Evolutionary conservation across 768 basidiomycete genomes (phyloP).

Genomic region (Russula vinacea): DNA sequence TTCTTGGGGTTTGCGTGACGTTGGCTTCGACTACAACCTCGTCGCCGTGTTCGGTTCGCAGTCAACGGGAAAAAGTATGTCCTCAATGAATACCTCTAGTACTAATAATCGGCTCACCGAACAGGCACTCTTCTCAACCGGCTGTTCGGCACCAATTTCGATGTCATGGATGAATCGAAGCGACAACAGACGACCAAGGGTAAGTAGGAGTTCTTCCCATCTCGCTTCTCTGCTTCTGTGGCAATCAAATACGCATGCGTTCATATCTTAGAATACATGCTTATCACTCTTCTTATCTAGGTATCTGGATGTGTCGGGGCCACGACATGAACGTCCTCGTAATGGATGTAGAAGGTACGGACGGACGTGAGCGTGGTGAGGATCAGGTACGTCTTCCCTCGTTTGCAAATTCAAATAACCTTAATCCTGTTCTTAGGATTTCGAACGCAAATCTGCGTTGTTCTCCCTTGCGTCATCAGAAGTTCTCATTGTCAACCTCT

Average conservation of each 20-base stretch:
- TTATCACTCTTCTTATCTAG: constrained; percentile 40
- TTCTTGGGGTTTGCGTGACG: constrained; percentile 85
- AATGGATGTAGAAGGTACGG: constrained; percentile 99
- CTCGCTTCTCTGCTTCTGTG: neutral
- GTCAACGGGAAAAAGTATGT: constrained; percentile 90
- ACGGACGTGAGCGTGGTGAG: constrained; percentile 96
- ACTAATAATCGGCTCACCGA: neutral
- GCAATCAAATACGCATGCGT: neutral
- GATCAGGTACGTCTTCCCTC: constrained; percentile 64
- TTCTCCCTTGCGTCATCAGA: constrained; percentile 97
- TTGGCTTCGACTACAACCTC: constrained; percentile 92
- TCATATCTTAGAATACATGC: neutral
- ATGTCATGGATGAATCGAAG: constrained; percentile 94
- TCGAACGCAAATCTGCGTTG: constrained; percentile 96
- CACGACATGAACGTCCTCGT: constrained; percentile 87
- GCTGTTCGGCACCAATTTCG: constrained; percentile 96
- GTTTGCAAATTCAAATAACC: neutral
- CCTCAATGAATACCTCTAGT: neutral
- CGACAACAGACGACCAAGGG: constrained; percentile 98
- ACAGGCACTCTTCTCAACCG: constrained; percentile 92
- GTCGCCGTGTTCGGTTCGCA: constrained; percentile 96
- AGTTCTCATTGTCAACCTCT: constrained; percentile 91
- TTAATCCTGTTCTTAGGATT: constrained; percentile 56
- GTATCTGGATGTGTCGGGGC: constrained; percentile 98
- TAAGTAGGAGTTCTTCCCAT: constrained; percentile 34